A percentile compares a stretch with the other conserved stretches of the same genome.
Conservation (phyloP, 148 eudicot genomes). For the Diospyros kaki region DNA sequence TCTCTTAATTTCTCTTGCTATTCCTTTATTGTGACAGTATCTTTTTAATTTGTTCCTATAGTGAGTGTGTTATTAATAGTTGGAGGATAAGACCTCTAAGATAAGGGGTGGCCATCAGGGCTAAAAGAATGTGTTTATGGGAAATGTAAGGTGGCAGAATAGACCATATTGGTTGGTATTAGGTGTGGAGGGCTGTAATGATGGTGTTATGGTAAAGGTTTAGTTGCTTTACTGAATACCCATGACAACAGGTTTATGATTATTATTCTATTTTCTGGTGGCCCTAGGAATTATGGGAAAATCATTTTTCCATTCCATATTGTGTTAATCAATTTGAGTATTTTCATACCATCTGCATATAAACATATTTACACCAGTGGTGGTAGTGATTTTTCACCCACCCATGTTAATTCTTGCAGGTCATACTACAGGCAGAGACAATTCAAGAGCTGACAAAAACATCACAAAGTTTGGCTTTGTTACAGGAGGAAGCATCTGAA, state of each 20-base stretch:
- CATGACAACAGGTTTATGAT: background rate
- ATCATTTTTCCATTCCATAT: background rate
- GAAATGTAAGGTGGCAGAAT: background rate
- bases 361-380: background rate
- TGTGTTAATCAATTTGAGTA: background rate
- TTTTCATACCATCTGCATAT: background rate
- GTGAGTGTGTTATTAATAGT: too few species aligned
- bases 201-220: background rate
- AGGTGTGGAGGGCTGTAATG: background rate
- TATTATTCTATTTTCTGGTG: background rate
- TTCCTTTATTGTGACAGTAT: too few species aligned
- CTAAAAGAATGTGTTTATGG: background rate
- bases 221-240: background rate
- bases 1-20: background rate
- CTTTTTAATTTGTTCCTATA: too few species aligned
- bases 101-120: background rate
- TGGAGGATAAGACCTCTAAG: too few species aligned
- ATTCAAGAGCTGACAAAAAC: constrained; percentile 92
- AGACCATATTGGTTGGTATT: background rate
- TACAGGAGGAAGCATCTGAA: constrained; percentile 65
- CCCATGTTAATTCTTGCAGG: constrained; percentile 31
- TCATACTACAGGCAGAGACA: constrained; percentile 86
- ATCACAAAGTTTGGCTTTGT: constrained; percentile 61
- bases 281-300: background rate
- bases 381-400: background rate